Evolutionary conservation across 768 basidiomycete genomes (phyloP), one percentile per base, ranked within the genome.

Genomic region (Pulveroboletus sp.): DNA sequence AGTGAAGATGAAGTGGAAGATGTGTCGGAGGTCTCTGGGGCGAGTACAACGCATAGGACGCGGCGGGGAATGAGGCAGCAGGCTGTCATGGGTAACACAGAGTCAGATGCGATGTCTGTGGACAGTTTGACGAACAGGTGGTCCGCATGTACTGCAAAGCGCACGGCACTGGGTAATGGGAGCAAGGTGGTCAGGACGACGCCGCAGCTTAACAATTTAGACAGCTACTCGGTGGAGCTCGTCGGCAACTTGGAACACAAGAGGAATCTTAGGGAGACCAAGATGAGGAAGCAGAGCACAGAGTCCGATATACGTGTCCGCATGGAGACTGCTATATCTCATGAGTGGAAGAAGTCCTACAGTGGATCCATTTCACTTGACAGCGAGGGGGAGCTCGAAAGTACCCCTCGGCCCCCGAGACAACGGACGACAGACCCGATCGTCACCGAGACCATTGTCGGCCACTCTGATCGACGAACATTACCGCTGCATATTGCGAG

Each of bases 101-200:
- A 60, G 26, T 61, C 66, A 30, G 61, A 69, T 21, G 56, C 51
- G 15, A 69, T 68, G 63, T 58, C 66, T 24, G 59, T 69, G 54
- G 66, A 64, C 40, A 53, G 57, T 35, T 42, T 30, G 26, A 28
- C 55, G 10, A 57, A 50, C 36, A 54, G 21, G 21, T 54, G 52
- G 18, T 41, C 57, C 6, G 24, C 45, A 10, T 51, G 57, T 8
- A 14, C n/a, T 10, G 12, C 39, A 4, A 57, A 51, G 44, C 55
- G 42, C 21, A 28, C 14, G 28, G 8, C 2, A 30, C 51, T 26
- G 3, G 24, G 3, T 8, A 26, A 18, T 18, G 14, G 18, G 2
- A 18, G 3, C 21, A 57, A 52, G 43, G 8, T 3, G 8, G n/a
- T 30, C 31, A 40, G 14, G 42, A 38, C 21, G 18, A 36, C 3